Percentiles rank a stretch among this genome's conserved stretches.
These are phyloP conservation scores for Peziza echinospora DNA, from an alignment of 495 filamentous ascomycete species.

Conservation along the genomic window DNA sequence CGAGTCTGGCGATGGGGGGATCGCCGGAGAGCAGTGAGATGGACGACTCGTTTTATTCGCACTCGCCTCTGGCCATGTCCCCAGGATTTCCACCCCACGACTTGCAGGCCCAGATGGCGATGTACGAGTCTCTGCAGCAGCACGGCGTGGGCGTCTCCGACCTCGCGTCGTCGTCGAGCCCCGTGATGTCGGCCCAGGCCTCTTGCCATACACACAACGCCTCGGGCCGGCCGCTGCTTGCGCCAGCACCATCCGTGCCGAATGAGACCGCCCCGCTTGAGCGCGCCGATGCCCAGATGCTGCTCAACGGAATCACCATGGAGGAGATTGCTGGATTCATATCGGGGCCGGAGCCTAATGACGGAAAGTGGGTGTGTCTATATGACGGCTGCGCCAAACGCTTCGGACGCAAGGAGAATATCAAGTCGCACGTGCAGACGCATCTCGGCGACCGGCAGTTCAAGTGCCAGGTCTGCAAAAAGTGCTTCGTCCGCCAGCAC, in stretches of 20 bases:
- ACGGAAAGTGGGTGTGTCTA: constrained; percentile 69
- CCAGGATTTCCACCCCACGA: constrained; percentile 27
- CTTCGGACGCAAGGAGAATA: constrained; percentile 90
- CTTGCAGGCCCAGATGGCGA: constrained; percentile 3
- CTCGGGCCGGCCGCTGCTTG: constrained; percentile 7
- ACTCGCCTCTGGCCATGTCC: constrained; percentile 22
- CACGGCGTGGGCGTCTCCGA: neutral
- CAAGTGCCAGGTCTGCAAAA: constrained; percentile 67
- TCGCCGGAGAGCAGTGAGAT: constrained; percentile 13
- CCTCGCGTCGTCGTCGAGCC: neutral
- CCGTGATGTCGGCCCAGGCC: neutral
- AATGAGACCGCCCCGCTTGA: constrained; percentile 9
- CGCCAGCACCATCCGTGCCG: constrained; percentile 7
- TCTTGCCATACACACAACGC: neutral
- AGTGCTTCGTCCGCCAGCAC: constrained; percentile 89
- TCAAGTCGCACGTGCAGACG: constrained; percentile 92
- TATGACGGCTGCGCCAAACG: constrained; percentile 60
- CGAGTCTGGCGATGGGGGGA: constrained; percentile 15
- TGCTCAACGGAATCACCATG: constrained; percentile 43
- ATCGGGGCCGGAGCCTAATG: constrained; percentile 46
- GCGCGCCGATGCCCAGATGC: constrained; percentile 2
- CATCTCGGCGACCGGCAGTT: constrained; percentile 90
- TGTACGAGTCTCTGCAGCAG: constrained; percentile 5
- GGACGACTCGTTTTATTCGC: constrained; percentile 22
- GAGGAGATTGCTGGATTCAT: constrained; percentile 80